Percentiles rank a stretch among this genome's conserved stretches.
These are phyloP conservation scores for Kodamaea laetipori DNA, from an alignment of 805 yeast species.

Conservation along the genomic window DNA sequence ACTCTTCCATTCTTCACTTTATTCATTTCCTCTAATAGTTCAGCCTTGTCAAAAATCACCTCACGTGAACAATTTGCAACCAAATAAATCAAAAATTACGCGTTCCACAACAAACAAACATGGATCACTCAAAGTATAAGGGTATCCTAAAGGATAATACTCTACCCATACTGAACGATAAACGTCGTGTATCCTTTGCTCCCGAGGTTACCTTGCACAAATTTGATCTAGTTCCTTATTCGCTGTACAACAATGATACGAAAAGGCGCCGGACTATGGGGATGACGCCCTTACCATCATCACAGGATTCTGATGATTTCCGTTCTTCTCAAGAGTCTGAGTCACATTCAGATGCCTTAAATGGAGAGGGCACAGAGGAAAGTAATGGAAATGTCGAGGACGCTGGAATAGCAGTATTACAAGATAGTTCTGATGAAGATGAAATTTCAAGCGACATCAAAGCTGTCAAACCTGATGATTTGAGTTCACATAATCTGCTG, in stretches of 20 bases:
- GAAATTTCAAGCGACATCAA: slow-evolving; percentile 8
- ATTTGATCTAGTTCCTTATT: slow-evolving; percentile 40
- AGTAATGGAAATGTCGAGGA: slow-evolving; percentile 7
- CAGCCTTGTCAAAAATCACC: no score
- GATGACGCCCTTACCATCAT: slow-evolving; percentile 17
- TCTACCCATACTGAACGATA: slow-evolving; percentile 21
- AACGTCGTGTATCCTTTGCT: slow-evolving; percentile 74
- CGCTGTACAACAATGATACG: slow-evolving; percentile 14
- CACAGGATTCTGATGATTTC: slow-evolving; percentile 10
- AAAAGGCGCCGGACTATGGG: slow-evolving; percentile 33
- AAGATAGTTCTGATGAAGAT: slow-evolving; percentile 28
- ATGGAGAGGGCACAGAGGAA: background rate
- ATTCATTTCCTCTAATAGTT: no score
- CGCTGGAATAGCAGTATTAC: slow-evolving; percentile 20
- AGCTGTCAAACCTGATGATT: background rate
- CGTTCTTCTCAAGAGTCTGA: slow-evolving; percentile 7
- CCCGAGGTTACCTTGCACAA: slow-evolving; percentile 71
- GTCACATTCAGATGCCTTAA: background rate
- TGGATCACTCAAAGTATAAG: slow-evolving; percentile 17
- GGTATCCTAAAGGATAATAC: slow-evolving; percentile 29
- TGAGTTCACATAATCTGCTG: slow-evolving; percentile 5
- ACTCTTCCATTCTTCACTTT: no score
- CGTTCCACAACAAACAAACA: slow-evolving; percentile 7
- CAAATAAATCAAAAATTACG: background rate
- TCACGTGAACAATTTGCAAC: no score